Evolutionary conservation across 257 asterid genomes (phyloP).

Genomic region (Avicennia marina): DNA sequence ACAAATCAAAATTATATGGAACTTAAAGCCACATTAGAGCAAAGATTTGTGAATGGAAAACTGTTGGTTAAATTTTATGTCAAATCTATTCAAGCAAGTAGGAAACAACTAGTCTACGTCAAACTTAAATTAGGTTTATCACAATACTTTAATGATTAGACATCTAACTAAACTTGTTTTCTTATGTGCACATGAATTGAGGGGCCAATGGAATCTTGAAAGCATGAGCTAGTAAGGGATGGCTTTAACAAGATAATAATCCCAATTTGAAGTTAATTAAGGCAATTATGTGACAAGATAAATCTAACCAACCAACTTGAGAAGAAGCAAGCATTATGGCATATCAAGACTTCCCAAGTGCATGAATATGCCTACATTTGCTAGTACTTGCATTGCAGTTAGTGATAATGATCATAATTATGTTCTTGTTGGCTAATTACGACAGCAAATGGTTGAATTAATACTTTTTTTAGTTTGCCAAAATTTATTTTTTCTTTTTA

Average conservation of each 20-base stretch:
- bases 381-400: not conserved
- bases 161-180: slow-evolving; percentile 15
- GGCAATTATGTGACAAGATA: slow-evolving; percentile 37
- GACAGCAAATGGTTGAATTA: too few relatives aligned
- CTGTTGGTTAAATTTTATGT: slow-evolving; percentile 15
- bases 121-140: slow-evolving; percentile 27
- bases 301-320: slow-evolving; percentile 30
- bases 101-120: slow-evolving; percentile 14
- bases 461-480: too few relatives aligned
- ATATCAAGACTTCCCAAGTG: slow-evolving; percentile 9
- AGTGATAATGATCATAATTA: too few relatives aligned
- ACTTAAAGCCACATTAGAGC: slow-evolving; percentile 5
- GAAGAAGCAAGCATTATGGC: slow-evolving; percentile 26
- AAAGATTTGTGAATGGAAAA: slow-evolving; percentile 5
- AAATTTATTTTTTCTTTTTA: too few relatives aligned
- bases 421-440: too few relatives aligned
- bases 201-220: slow-evolving; percentile 35
- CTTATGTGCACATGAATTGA: slow-evolving; percentile 7
- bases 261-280: slow-evolving; percentile 25
- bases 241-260: slow-evolving; percentile 15
- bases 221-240: slow-evolving; percentile 5
- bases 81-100: slow-evolving; percentile 23
- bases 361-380: slow-evolving; percentile 16
- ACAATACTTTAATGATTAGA: slow-evolving; percentile 28
- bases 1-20: not conserved